Percentiles rank a stretch among this genome's conserved stretches.
phyloP scores from a whole-genome alignment of 371 early-diverging fungal genomes.

The Haplosporangium sp. region DNA sequence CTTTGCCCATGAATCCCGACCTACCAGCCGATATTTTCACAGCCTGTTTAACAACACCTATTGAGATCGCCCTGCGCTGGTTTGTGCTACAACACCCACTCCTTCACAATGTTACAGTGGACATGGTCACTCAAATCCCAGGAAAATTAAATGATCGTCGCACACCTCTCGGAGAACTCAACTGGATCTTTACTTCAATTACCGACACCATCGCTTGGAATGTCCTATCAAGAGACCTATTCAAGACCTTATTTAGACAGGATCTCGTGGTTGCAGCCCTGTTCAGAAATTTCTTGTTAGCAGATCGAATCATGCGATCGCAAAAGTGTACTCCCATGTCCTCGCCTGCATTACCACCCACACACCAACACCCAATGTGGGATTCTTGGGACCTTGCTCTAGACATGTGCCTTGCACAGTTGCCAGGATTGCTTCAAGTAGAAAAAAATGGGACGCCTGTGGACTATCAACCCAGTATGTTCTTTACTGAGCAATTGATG shows the following conservation, averaged over 20 bases:
- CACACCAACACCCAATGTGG: conserved; percentile 97
- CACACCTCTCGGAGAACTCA: conserved; percentile 95
- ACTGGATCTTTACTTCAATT: conserved; percentile 98
- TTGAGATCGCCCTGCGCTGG: conserved; percentile 94
- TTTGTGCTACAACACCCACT: conserved; percentile 90
- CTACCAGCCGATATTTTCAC: conserved; percentile 98
- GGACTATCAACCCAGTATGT: conserved; percentile 84
- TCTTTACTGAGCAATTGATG: conserved; percentile 95
- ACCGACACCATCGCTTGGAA: conserved; percentile 99
- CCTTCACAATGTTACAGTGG: conserved; percentile 78
- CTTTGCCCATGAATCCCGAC: conserved; percentile 93
- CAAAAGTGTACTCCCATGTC: conserved; percentile 94
- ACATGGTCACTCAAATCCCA: conserved; percentile 90
- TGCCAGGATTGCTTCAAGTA: conserved; percentile 79
- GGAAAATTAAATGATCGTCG: conserved; percentile 91
- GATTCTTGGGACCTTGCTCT: conserved; percentile 96
- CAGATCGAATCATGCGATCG: conserved; percentile 94
- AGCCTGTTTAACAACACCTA: conserved; percentile 95
- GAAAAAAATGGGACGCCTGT: conserved; percentile 65
- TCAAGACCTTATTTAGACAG: conserved; percentile 93
- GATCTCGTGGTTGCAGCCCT: conserved; percentile 96
- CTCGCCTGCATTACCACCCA: conserved; percentile 85
- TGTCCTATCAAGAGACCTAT: conserved; percentile 88
- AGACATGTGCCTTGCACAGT: conserved; percentile 92
- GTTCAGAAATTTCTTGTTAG: conserved; percentile 95